Evolutionary conservation across 139 green algal genomes (phyloP).

Genomic region (Picochlorum sp.): DNA sequence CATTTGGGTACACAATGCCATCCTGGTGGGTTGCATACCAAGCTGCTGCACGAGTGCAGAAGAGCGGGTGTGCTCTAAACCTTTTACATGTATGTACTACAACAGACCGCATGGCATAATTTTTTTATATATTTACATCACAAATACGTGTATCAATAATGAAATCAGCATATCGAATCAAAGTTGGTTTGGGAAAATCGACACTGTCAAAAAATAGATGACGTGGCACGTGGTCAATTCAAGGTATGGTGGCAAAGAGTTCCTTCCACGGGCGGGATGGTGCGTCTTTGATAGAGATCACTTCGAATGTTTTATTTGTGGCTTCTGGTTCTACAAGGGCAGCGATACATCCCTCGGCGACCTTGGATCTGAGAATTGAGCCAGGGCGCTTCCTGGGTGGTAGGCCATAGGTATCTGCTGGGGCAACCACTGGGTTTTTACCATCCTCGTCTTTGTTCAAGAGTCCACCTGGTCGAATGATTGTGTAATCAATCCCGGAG

Average conservation of each 20-base stretch:
- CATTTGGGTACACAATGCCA: too few relatives aligned
- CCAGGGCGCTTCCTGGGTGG: constrained; percentile 29
- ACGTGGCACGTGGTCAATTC: too few relatives aligned
- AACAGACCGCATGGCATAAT: too few relatives aligned
- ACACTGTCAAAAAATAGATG: too few relatives aligned
- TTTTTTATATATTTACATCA: too few relatives aligned
- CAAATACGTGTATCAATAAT: too few relatives aligned
- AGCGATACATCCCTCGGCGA: constrained; percentile 64
- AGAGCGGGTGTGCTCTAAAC: too few relatives aligned
- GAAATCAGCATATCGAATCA: too few relatives aligned
- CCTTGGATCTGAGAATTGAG: constrained; percentile 40
- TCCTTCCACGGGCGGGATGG: neutral
- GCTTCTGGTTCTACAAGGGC: constrained; percentile 51
- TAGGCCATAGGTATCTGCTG: constrained; percentile 34
- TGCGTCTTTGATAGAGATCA: constrained; percentile 16
- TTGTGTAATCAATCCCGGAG: constrained; percentile 68
- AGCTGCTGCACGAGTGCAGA: too few relatives aligned
- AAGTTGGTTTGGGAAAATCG: too few relatives aligned
- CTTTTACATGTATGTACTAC: too few relatives aligned
- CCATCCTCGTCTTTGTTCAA: constrained; percentile 15
- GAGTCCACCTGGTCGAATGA: constrained; percentile 62
- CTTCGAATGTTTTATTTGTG: constrained; percentile 49
- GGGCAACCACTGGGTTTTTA: constrained; percentile 40
- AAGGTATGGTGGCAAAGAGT: neutral
- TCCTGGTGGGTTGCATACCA: too few relatives aligned